Base-by-base conservation (phyloP, 768 basidiomycete species). In the Xerocomus potaroensis region DNA sequence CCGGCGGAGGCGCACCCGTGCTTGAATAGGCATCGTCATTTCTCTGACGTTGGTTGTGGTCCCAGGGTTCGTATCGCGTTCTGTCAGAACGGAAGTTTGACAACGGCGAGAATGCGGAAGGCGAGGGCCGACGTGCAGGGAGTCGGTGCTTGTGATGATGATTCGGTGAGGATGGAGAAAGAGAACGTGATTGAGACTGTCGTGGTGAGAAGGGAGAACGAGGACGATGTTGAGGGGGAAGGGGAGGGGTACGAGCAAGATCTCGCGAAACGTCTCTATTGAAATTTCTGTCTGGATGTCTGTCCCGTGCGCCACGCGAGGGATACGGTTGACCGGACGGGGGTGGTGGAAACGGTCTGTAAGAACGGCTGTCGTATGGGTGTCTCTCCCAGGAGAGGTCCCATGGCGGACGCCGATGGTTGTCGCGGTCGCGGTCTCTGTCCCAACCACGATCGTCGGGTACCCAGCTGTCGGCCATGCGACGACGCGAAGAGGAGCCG, bases 61-160 rank as follows among this genome's bases (percentile, higher is more conserved):
- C 59, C 45, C 48, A 41, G 60, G 58, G 41, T 66, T 71, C 50
- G 34, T 72, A 69, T 37, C 69, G 63, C 35, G 51, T 37, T 46
- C 63, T 58, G 45, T 70, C 70, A 12, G 64, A 48, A 42, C 57
- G 63, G 47, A 68, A 63, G 35, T 69, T 67, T 11, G 59, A 62
- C 18, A 64, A 61, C 0, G 77, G 75, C 12, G 71, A 76, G 51
- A 72, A 74, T 39, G 47, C 50, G 0, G 63, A 43, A 8, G 50
- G 58, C 3, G 70, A 66, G 24, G 71, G 69, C n/a, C 66, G 67
- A 29, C 62, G 57, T 10, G 75, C 65, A 14, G 75, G 64, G 27
- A 65, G 53, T 44, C 64, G 53, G 43, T 65, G 64, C 35, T 65
- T 65, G 15, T 49, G 54, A 29, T 67, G 64, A 33, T 66, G 66